Base-by-base conservation (phyloP, 1,284 basidiomycete genomes). In the Sporisorium graminicola region DNA sequence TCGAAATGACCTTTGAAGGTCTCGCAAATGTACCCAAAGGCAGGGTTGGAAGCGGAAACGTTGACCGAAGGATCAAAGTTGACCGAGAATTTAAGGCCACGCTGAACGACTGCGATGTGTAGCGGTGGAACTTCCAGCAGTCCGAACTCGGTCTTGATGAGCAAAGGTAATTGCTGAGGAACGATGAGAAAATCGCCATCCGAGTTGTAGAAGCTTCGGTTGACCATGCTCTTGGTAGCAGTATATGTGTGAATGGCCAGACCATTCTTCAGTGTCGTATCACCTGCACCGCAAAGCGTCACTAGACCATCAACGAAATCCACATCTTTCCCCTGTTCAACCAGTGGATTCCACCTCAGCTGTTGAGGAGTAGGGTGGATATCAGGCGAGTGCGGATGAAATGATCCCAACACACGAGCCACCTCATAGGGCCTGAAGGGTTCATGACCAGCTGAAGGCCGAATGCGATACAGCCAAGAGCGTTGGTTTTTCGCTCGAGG, bases 141-240 rank as follows among this genome's bases (percentile, higher is more conserved):
- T 62, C 91, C 91, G 68, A 91, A 89, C 85, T 92, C 91, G 5
- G 91, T 92, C 83, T 90, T 90, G 57, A 92, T 89, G 80, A 91
- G 90, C 69, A 92, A 83, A 26, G 90, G 87, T 12, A 91, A 91
- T 77, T 89, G 88, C 81, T 91, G 89, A 5, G 91, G 91, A 8
- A 92, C 86, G 74, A 92, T 90, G 74, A 92, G 85, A 86, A 91
- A 88, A 84, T 92, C 91, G 5, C 91, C 91, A 77, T 92, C 91
- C 50, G 88, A 90, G 79, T 91, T 91, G 80, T 89, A 89, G 83
- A 91, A 90, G 12, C 91, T 90, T 74, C 87, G 88, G 58, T 89
- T 90, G 37, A 87, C 88, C 91, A 92, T 92, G 10, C 89, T 89
- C 50, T 87, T 82, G 80, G 90, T 91, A n/a, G 89, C 89, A 2